Percentiles rank a stretch among this genome's conserved stretches.
These are phyloP conservation scores for Vigna unguiculata DNA, from an alignment of 306 rosid genomes.

Conservation along the genomic window DNA sequence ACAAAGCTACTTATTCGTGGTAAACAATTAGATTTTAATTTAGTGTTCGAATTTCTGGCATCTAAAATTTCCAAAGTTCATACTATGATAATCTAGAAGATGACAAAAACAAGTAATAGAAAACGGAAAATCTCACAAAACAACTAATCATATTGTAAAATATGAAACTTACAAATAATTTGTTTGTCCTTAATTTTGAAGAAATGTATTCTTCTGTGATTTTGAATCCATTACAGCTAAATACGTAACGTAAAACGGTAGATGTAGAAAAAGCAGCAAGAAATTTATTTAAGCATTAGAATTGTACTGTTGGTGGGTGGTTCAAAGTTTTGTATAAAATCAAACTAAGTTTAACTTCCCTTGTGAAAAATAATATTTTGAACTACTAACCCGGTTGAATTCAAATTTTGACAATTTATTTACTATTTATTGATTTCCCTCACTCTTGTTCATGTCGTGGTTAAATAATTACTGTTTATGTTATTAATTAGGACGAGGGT, in stretches of 20 bases:
- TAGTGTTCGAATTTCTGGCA: no score
- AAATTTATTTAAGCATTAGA: background rate
- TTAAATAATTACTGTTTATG: background rate
- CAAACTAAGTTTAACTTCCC: no score
- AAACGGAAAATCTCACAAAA: no score
- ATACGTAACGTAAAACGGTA: background rate
- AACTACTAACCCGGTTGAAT: background rate
- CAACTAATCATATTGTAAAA: background rate
- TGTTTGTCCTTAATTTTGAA: background rate
- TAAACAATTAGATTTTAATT: no score
- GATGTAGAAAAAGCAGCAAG: background rate
- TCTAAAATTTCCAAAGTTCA: no score
- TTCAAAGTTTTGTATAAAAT: no score
- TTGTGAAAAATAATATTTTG: background rate
- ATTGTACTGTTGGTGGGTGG: no score
- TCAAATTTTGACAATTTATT: background rate
- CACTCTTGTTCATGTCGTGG: background rate
- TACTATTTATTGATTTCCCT: background rate
- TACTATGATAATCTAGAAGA: no score
- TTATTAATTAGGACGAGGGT: background rate
- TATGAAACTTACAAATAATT: background rate
- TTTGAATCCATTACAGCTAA: background rate
- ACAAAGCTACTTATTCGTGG: no score
- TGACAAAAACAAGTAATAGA: no score
- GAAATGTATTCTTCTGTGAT: background rate